A percentile compares a stretch with the other conserved stretches of the same genome.
These are phyloP conservation scores for Furcasterigmium furcatum DNA, from an alignment of 2,329 filamentous ascomycete genomes.

Conservation along the genomic window DNA sequence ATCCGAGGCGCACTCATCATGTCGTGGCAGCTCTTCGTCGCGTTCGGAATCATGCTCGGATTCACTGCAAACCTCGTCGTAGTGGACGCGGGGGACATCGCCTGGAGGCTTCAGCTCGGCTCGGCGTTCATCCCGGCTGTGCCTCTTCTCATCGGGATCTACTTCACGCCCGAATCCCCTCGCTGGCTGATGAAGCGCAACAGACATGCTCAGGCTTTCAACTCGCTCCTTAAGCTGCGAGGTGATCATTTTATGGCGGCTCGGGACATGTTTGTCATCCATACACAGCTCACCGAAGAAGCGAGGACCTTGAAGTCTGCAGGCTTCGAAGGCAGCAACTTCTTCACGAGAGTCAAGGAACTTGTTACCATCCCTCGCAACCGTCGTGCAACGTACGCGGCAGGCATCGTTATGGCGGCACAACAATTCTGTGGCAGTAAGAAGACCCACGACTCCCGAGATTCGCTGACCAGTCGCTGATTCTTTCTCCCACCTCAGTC, in stretches of 20 bases:
- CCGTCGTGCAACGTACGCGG: slow-evolving; percentile 61
- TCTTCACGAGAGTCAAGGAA: slow-evolving; percentile 49
- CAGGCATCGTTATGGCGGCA: slow-evolving; percentile 64
- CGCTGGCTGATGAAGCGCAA: slow-evolving; percentile 65
- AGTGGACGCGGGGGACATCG: slow-evolving; percentile 44
- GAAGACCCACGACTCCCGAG: too few species aligned
- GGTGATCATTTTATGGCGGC: slow-evolving; percentile 58
- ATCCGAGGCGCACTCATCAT: slow-evolving; percentile 77
- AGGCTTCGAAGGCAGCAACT: slow-evolving; percentile 26
- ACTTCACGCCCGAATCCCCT: slow-evolving; percentile 61
- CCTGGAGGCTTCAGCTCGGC: slow-evolving; percentile 59
- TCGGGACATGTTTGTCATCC: slow-evolving; percentile 60
- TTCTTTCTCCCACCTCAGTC: too few species aligned
- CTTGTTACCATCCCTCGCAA: slow-evolving; percentile 56
- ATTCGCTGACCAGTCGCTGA: too few species aligned
- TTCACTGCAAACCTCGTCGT: slow-evolving; percentile 55
- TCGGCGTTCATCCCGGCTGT: slow-evolving; percentile 60
- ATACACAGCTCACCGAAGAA: slow-evolving; percentile 31
- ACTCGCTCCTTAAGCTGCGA: slow-evolving; percentile 52
- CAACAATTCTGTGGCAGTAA: slow-evolving; percentile 60
- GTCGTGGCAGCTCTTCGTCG: slow-evolving; percentile 66
- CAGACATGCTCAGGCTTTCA: slow-evolving; percentile 49
- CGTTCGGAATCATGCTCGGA: slow-evolving; percentile 49
- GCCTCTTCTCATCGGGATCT: slow-evolving; percentile 50
- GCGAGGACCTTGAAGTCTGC: too few species aligned